Conservation (phyloP, 306 rosid genomes). For the Glycine soja region DNA sequence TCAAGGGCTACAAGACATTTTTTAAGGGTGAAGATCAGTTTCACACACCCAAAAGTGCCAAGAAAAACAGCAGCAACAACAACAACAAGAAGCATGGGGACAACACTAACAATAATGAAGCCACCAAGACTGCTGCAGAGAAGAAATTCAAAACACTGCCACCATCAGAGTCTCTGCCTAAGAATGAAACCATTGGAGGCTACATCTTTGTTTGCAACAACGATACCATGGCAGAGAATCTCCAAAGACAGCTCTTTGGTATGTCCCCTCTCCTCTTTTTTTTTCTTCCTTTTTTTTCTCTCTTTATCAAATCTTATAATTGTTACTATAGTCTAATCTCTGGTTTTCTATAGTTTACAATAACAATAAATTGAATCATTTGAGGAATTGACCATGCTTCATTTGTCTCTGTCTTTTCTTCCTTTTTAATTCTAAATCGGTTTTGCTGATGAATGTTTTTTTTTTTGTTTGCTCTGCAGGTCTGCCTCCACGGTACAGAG, state of each 20-base stretch:
- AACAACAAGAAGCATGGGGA: conserved; percentile 58
- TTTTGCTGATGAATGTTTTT: conserved; percentile 8
- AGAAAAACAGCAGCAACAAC: conserved; percentile 47
- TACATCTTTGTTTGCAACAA: conserved; percentile 96
- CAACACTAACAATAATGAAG: conserved; percentile 51
- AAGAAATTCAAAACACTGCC: conserved; percentile 89
- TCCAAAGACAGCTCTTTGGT: conserved; percentile 90
- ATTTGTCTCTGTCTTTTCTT: neutral
- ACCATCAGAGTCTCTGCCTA: conserved; percentile 79
- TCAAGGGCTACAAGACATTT: conserved; percentile 59
- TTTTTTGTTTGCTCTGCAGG: conserved; percentile 54
- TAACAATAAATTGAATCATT: neutral
- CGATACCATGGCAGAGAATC: conserved; percentile 94
- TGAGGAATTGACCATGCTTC: neutral
- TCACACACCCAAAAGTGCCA: conserved; percentile 51
- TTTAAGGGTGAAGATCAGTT: conserved; percentile 59
- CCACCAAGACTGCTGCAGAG: conserved; percentile 52
- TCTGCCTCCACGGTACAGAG: conserved; percentile 90
- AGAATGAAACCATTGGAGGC: conserved; percentile 84
- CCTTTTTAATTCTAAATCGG: neutral
- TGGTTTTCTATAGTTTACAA: neutral
- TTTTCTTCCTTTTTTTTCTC: neutral
- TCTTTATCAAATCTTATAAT: too few species aligned
- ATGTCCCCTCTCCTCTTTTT: conserved; percentile 7
- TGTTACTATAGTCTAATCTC: neutral